Evolutionary conservation across 2,329 filamentous ascomycete species (phyloP).

Genomic region (Phaeosphaeriaceae sp.): DNA sequence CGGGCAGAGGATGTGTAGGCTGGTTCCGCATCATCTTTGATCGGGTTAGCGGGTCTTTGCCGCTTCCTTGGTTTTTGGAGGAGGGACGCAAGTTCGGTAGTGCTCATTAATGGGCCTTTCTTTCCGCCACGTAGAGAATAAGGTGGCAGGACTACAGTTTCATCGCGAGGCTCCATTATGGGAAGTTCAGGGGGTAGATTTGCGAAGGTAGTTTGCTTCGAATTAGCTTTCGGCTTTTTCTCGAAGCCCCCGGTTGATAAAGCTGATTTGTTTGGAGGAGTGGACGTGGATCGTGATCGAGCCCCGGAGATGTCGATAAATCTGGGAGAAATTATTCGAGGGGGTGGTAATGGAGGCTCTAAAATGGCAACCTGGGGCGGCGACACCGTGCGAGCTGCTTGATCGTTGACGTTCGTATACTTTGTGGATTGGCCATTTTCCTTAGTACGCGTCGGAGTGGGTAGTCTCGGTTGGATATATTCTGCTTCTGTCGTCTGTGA

Average conservation of each 20-base stretch:
- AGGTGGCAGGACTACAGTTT: slow-evolving; percentile 22
- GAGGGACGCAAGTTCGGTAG: slow-evolving; percentile 34
- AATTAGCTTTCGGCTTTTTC: slow-evolving; percentile 22
- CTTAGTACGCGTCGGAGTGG: background rate
- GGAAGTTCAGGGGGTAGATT: slow-evolving; percentile 1
- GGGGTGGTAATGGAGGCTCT: slow-evolving; percentile 2
- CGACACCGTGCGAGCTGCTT: slow-evolving; percentile 2
- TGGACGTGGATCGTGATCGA: slow-evolving; percentile 15
- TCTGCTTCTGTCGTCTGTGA: background rate
- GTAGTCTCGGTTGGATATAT: background rate
- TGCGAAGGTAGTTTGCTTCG: slow-evolving; percentile 2
- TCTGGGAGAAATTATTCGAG: slow-evolving; percentile 10
- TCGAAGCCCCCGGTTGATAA: slow-evolving; percentile 38
- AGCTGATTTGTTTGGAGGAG: slow-evolving; percentile 18
- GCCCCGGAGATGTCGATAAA: slow-evolving; percentile 9
- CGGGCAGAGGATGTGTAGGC: slow-evolving; percentile 17
- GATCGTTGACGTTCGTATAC: slow-evolving; percentile 2
- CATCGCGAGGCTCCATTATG: slow-evolving; percentile 8
- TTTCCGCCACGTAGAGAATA: slow-evolving; percentile 26
- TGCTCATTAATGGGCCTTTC: slow-evolving; percentile 33
- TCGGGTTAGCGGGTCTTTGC: slow-evolving; percentile 21
- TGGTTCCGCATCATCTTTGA: slow-evolving; percentile 24
- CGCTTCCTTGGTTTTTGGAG: slow-evolving; percentile 26
- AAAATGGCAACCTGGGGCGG: background rate
- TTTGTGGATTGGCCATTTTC: slow-evolving; percentile 6